Evolutionary conservation across 108 stramenopile species (phyloP), one percentile per base, ranked within the genome.

Genomic region (Nitzschia putrida): DNA sequence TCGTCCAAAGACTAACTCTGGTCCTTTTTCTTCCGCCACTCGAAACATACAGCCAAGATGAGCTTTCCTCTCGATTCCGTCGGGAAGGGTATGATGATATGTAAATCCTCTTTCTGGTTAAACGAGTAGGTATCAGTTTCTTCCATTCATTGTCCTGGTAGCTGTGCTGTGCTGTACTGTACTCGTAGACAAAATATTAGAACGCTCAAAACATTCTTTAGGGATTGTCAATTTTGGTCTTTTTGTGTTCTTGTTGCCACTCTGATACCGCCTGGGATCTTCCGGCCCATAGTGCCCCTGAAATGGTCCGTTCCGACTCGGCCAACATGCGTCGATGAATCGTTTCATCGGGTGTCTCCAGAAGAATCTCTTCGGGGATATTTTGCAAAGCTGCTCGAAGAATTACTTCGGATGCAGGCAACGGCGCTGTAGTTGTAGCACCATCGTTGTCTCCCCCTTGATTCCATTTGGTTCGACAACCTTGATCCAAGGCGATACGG

Each of bases 401-500:
- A 37, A 95, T 86, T 14, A 93, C 63, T 68, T 93, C 90, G 8
- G 90, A 93, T 20, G 93, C 26, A 11, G 89, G 86, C 61, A 72
- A 14, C 77, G 44, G 8, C 21, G 61, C 29, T 79, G 66, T 20
- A 73, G 74, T 70, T 85, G 61, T 44, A 47, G 43, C 20, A 54
- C 21, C 50, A 89, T 29, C 58, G 79, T 85, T 69, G 87, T 91
- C 22, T 87, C 79, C 13, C 76, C 1, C 29, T 34, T 34, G 29
- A 34, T 4, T 34, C 29, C 29, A 34, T 4, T 34, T 34, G 29
- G 29, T 55, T 0, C 87, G 73, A 21, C 82, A 81, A 58, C 92
- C 82, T 49, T 92, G 84, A 68, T 95, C 91, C 68, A 93, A 68
- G 9, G 89, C 88, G 25, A 92, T 82, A 25, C 94, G 80, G 60